Conservation (phyloP, 2,329 filamentous ascomycete species). For the Diaporthe sp. region DNA sequence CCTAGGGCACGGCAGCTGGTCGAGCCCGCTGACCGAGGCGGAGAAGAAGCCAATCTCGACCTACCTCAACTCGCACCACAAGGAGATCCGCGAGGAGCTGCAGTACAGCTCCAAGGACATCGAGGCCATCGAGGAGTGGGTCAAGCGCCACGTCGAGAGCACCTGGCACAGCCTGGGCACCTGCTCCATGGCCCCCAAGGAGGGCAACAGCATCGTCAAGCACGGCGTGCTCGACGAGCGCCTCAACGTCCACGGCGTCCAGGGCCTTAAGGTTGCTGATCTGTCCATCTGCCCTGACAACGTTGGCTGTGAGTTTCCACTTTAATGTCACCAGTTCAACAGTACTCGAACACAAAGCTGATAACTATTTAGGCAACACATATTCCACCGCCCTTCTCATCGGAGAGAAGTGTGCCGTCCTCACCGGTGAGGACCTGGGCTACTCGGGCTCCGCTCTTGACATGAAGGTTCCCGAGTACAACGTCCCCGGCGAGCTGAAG, state of each 20-base stretch:
- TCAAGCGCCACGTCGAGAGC: conserved; percentile 81
- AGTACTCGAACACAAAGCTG: neutral
- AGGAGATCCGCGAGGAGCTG: conserved; percentile 72
- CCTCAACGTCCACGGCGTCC: conserved; percentile 82
- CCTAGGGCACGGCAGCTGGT: conserved; percentile 83
- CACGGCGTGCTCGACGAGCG: conserved; percentile 84
- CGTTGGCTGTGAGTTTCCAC: conserved; percentile 71
- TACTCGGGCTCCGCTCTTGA: conserved; percentile 81
- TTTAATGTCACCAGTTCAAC: no score
- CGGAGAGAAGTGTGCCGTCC: conserved; percentile 80
- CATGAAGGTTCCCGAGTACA: conserved; percentile 80
- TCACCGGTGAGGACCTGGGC: conserved; percentile 80
- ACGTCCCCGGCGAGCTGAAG: conserved; percentile 66
- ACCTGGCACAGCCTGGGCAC: conserved; percentile 80
- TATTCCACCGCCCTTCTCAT: conserved; percentile 81
- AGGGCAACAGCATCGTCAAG: conserved; percentile 85
- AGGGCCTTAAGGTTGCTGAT: conserved; percentile 84
- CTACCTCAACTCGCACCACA: conserved; percentile 74
- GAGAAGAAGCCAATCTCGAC: conserved; percentile 62
- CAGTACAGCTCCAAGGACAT: conserved; percentile 75
- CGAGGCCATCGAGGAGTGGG: conserved; percentile 69
- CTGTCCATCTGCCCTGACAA: conserved; percentile 84
- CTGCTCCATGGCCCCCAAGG: conserved; percentile 81
- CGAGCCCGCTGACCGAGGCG: conserved; percentile 67
- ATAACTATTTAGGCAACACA: neutral